phyloP scores from a whole-genome alignment of 2,329 filamentous ascomycete genomes.

The Microcyclosporella mali region DNA sequence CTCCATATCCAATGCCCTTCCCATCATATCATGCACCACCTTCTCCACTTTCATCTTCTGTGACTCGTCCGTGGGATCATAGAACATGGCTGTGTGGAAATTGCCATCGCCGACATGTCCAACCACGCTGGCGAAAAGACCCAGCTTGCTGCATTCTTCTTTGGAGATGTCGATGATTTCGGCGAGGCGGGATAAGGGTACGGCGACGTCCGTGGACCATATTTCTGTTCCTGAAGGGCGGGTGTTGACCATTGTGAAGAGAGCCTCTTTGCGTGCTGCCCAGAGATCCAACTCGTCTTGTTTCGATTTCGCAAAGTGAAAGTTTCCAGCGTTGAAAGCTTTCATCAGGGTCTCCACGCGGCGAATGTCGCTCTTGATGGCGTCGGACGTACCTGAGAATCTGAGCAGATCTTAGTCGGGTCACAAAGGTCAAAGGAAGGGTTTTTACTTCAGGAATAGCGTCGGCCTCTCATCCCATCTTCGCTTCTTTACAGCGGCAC shows the following conservation, averaged over 20 bases:
- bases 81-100: conserved; percentile 90
- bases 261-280: conserved; percentile 55
- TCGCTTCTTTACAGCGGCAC: conserved; percentile 60
- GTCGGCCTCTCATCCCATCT: conserved; percentile 72
- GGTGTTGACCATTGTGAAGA: conserved; percentile 57
- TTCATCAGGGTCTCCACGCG: conserved; percentile 63
- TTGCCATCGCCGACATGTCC: conserved; percentile 92
- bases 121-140: conserved; percentile 78
- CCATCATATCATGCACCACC: conserved; percentile 80
- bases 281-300: conserved; percentile 38
- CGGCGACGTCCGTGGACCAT: conserved; percentile 57
- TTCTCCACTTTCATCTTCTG: conserved; percentile 73
- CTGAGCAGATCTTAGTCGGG: conserved; percentile 46
- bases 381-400: conserved; percentile 68
- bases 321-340: conserved; percentile 15
- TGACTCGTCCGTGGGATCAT: conserved; percentile 61
- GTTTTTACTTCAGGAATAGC: conserved; percentile 55
- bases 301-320: conserved; percentile 18
- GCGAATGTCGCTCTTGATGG: conserved; percentile 69
- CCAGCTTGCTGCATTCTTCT: conserved; percentile 79
- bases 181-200: conserved; percentile 54
- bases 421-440: no score
- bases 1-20: conserved; percentile 87
- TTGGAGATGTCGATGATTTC: conserved; percentile 75
- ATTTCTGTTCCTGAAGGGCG: conserved; percentile 51